Conservation (phyloP, 208 protist genomes). For the Crithidia fasciculata region DNA sequence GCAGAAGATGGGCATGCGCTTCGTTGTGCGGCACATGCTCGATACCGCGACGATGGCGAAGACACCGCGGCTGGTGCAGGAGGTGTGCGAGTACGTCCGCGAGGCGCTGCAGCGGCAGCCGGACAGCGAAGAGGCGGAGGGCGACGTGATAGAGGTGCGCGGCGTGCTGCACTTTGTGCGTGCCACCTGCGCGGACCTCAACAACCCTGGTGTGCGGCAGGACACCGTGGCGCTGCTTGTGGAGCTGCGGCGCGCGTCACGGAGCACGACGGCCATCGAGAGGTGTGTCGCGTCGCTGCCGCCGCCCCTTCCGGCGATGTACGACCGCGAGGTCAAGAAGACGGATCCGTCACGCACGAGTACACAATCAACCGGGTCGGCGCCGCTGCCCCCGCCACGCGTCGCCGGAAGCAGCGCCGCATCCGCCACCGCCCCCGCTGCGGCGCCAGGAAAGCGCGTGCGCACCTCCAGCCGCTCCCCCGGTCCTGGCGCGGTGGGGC, state of each 20-base stretch:
- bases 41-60: conserved; percentile 47
- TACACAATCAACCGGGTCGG: neutral
- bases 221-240: conserved; percentile 56
- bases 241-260: conserved; percentile 30
- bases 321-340: conserved; percentile 39
- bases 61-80: conserved; percentile 75
- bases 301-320: conserved; percentile 31
- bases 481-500: conserved; percentile 3
- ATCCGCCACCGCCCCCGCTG: neutral
- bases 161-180: conserved; percentile 73
- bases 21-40: conserved; percentile 79
- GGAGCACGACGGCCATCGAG: conserved; percentile 17
- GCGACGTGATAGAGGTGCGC: conserved; percentile 46
- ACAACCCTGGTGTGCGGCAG: conserved; percentile 41
- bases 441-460: conserved; percentile 22
- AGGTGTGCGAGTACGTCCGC: conserved; percentile 73
- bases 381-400: conserved; percentile 16
- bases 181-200: conserved; percentile 58
- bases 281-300: conserved; percentile 32
- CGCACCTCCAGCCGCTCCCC: conserved; percentile 35
- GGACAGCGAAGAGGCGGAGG: conserved; percentile 29
- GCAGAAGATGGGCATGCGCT: conserved; percentile 49
- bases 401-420: neutral
- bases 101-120: conserved; percentile 32
- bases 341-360: neutral